Percentiles rank a stretch among this genome's conserved stretches.
These are phyloP conservation scores for Globisporangium nagaii DNA, from an alignment of 352 stramenopile genomes.

Conservation along the genomic window DNA sequence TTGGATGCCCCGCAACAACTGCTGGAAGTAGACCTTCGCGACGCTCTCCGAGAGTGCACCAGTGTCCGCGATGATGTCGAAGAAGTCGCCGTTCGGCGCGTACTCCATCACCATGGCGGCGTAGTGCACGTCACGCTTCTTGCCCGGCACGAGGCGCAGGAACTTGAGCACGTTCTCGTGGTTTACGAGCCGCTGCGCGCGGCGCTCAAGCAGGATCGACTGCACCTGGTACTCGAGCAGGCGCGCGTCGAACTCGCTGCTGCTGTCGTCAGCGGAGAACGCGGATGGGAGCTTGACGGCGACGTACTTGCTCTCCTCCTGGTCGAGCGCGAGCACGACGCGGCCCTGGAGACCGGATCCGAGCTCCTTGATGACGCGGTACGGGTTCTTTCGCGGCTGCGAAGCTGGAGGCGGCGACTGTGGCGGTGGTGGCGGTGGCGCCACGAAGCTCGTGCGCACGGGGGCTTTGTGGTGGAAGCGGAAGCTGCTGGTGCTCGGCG, in stretches of 20 bases:
- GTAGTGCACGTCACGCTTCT: constrained; percentile 38
- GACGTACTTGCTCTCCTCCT: constrained; percentile 36
- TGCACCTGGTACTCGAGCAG: constrained; percentile 58
- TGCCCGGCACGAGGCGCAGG: constrained; percentile 32
- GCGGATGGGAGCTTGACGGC: constrained; percentile 70
- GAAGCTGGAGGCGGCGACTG: neutral
- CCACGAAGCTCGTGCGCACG: neutral
- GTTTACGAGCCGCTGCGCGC: constrained; percentile 41
- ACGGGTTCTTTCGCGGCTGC: constrained; percentile 21
- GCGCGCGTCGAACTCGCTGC: constrained; percentile 19
- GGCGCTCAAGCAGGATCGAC: constrained; percentile 57
- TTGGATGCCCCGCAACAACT: constrained; percentile 65
- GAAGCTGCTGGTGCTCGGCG: constrained; percentile 3
- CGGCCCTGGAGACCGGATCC: constrained; percentile 57
- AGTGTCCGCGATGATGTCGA: constrained; percentile 71
- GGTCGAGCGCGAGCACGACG: constrained; percentile 55
- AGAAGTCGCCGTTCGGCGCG: constrained; percentile 73
- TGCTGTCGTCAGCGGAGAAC: constrained; percentile 19
- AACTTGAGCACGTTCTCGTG: constrained; percentile 59
- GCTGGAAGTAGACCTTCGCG: constrained; percentile 67
- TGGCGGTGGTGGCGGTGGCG: neutral
- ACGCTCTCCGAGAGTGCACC: constrained; percentile 52
- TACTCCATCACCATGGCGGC: constrained; percentile 78
- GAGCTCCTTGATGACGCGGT: constrained; percentile 49
- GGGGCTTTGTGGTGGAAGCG: constrained; percentile 1